Percentiles rank a stretch among this genome's conserved stretches.
These are phyloP conservation scores for Dalbergia cochinchinensis DNA, from an alignment of 306 rosid species.

Conservation along the genomic window DNA sequence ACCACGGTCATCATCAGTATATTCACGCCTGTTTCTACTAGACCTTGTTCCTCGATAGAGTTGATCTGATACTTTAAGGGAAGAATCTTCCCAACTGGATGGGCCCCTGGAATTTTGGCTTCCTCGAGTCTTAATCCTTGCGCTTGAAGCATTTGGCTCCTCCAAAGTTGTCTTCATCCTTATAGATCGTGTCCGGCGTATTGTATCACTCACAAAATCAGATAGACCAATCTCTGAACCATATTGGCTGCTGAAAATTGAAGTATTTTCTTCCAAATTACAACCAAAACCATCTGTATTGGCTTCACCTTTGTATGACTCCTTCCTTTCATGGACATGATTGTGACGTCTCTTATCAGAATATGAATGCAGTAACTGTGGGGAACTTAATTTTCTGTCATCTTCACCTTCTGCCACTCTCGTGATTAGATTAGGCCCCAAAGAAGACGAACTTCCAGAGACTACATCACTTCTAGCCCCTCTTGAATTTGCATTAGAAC, in stretches of 20 bases:
- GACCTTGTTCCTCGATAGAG: constrained; percentile 62
- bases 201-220: constrained; percentile 53
- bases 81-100: constrained; percentile 56
- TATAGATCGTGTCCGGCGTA: constrained; percentile 61
- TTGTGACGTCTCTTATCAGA: constrained; percentile 41
- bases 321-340: constrained; percentile 38
- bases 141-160: constrained; percentile 51
- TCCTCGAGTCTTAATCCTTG: constrained; percentile 52
- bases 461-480: constrained; percentile 53
- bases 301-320: constrained; percentile 44
- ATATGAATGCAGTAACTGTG: constrained; percentile 41
- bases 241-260: constrained; percentile 37
- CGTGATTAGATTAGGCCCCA: constrained; percentile 42
- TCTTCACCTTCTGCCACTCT: constrained; percentile 53
- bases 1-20: constrained; percentile 47
- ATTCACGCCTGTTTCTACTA: constrained; percentile 50
- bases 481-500: constrained; percentile 44
- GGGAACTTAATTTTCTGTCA: constrained; percentile 54
- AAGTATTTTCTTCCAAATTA: constrained; percentile 53
- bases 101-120: constrained; percentile 53
- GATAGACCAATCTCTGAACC: constrained; percentile 48
- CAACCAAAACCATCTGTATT: constrained; percentile 55
- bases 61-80: constrained; percentile 48
- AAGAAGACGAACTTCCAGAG: constrained; percentile 48
- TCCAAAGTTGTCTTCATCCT: constrained; percentile 61